Evolutionary conservation across 805 yeast genomes (phyloP).

Genomic region (Yamadazyma akitaensis): DNA sequence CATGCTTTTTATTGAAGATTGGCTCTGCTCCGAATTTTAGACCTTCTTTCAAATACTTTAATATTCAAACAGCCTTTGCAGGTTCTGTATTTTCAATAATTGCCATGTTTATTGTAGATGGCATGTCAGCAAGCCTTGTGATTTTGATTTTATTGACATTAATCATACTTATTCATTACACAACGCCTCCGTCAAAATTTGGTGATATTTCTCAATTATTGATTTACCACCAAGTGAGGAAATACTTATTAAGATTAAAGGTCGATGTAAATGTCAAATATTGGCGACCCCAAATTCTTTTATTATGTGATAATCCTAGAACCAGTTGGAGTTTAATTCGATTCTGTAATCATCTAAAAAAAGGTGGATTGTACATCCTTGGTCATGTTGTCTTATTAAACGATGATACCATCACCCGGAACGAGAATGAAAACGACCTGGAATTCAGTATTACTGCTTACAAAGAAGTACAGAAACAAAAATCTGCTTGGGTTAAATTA

Average conservation of each 20-base stretch:
- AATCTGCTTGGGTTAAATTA: slow-evolving; percentile 77
- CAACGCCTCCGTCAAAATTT: slow-evolving; percentile 94
- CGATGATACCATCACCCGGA: slow-evolving; percentile 23
- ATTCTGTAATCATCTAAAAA: slow-evolving; percentile 91
- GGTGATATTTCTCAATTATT: slow-evolving; percentile 97
- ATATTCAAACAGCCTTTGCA: slow-evolving; percentile 70
- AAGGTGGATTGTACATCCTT: slow-evolving; percentile 88
- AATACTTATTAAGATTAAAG: slow-evolving; percentile 74
- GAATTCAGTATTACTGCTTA: slow-evolving; percentile 44
- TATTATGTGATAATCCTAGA: slow-evolving; percentile 88
- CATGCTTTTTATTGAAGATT: slow-evolving; percentile 82
- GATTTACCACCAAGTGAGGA: slow-evolving; percentile 94
- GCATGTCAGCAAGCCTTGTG: slow-evolving; percentile 77
- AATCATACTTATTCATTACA: slow-evolving; percentile 79
- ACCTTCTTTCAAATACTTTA: slow-evolving; percentile 90
- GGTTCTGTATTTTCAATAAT: slow-evolving; percentile 69
- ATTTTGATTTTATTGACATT: slow-evolving; percentile 62
- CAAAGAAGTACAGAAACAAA: slow-evolving; percentile 68
- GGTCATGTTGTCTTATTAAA: slow-evolving; percentile 84
- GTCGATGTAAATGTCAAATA: slow-evolving; percentile 91
- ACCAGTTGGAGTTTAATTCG: slow-evolving; percentile 88
- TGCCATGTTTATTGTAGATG: slow-evolving; percentile 96
- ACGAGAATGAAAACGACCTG: slow-evolving; percentile 43
- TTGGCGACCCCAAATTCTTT: slow-evolving; percentile 94
- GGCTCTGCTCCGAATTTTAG: slow-evolving; percentile 98